Evolutionary conservation across 2,329 filamentous ascomycete genomes (phyloP).

Genomic region (Talaromyces marneffei): DNA sequence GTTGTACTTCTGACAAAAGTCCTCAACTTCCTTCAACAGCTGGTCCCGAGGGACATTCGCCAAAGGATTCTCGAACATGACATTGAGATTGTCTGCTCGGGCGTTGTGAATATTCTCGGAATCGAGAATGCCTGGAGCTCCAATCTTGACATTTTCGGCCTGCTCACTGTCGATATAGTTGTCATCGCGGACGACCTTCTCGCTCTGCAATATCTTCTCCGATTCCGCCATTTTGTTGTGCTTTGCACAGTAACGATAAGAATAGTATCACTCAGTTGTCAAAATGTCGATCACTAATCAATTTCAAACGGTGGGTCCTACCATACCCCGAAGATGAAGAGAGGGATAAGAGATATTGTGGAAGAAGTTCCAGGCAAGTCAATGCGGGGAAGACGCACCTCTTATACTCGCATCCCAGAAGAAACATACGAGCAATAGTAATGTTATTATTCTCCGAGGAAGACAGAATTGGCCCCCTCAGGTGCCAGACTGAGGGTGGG

Average conservation of each 20-base stretch:
- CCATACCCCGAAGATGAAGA: neutral
- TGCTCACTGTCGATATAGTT: conserved; percentile 9
- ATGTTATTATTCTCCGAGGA: neutral
- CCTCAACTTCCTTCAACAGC: conserved; percentile 50
- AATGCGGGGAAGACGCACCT: neutral
- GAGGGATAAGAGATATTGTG: neutral
- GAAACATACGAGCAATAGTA: neutral
- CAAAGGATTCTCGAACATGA: conserved; percentile 50
- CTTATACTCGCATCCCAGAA: neutral
- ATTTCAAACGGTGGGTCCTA: neutral
- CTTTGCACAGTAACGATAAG: neutral
- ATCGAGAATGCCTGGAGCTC: conserved; percentile 14
- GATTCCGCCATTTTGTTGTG: conserved; percentile 8
- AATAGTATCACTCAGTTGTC: neutral
- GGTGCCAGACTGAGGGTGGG: conserved; percentile 2
- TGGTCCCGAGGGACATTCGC: conserved; percentile 47
- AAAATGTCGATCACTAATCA: neutral
- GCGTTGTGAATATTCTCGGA: conserved; percentile 23
- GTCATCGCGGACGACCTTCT: conserved; percentile 7
- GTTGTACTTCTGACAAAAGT: conserved; percentile 48
- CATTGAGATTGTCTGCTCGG: conserved; percentile 25
- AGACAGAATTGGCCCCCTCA: conserved; percentile 2
- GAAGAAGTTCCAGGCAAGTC: neutral
- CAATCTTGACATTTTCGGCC: conserved; percentile 14
- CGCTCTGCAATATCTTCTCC: conserved; percentile 3